These are phyloP conservation scores for Cyclotella atomus DNA, from an alignment of 108 stramenopile species.

Conservation along the genomic window DNA sequence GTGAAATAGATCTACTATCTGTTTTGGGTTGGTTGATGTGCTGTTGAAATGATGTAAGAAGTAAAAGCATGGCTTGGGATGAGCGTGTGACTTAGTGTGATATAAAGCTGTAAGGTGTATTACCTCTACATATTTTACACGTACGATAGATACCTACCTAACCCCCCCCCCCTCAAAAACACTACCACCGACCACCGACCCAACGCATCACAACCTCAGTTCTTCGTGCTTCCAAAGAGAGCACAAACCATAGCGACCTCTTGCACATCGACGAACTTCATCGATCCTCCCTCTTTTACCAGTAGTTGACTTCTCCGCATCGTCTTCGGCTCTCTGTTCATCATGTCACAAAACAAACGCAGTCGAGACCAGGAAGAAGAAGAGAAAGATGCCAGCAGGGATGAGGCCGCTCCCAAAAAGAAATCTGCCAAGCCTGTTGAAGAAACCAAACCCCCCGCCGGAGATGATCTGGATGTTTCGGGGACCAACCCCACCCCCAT, in stretches of 20 bases:
- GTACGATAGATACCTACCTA: too few species aligned
- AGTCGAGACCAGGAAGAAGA: not conserved
- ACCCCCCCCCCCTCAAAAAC: too few species aligned
- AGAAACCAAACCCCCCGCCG: not conserved
- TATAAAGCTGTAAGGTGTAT: too few species aligned
- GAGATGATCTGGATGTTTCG: not conserved
- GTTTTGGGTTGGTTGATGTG: too few species aligned
- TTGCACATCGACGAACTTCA: constrained; percentile 3
- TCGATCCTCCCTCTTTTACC: constrained; percentile 9
- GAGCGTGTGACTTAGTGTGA: too few species aligned
- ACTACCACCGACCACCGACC: not conserved
- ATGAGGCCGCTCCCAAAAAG: not conserved
- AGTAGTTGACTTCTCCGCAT: not conserved
- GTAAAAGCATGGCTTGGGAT: too few species aligned
- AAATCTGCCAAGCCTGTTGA: not conserved
- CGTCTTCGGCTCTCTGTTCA: not conserved
- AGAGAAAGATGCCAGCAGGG: not conserved
- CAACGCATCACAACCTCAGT: not conserved
- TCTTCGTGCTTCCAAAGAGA: not conserved
- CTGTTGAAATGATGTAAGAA: too few species aligned
- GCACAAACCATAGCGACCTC: not conserved
- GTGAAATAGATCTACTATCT: too few species aligned
- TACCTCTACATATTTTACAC: too few species aligned
- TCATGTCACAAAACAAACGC: not conserved
- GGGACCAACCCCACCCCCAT: constrained; percentile 62